Evolutionary conservation across 129 eudicot species (phyloP).

Genomic region (Calendula officinalis): DNA sequence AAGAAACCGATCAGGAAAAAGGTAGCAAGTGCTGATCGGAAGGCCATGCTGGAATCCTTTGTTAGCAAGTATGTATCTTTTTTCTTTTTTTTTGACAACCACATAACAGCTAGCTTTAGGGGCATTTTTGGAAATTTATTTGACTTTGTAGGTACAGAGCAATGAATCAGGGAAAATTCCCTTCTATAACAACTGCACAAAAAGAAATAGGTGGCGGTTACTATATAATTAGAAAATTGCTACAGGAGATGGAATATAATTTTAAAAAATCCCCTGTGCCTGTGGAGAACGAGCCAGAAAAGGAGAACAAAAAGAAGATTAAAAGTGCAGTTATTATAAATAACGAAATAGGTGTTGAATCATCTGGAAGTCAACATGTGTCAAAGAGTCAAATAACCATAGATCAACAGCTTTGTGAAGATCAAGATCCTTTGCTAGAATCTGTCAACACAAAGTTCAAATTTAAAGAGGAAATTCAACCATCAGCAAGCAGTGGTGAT

Average conservation of each 20-base stretch:
- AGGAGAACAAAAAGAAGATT: conserved; percentile 15
- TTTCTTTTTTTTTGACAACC: background rate
- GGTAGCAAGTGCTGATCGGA: conserved; percentile 39
- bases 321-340: conserved; percentile 17
- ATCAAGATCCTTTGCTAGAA: background rate
- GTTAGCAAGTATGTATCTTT: conserved; percentile 41
- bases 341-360: conserved; percentile 9
- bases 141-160: conserved; percentile 43
- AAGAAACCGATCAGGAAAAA: conserved; percentile 27
- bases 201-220: conserved; percentile 63
- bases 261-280: conserved; percentile 21
- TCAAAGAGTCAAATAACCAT: conserved; percentile 23
- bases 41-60: conserved; percentile 44
- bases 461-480: conserved; percentile 10
- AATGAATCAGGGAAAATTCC: conserved; percentile 59
- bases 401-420: background rate
- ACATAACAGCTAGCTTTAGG: background rate
- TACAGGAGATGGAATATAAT: conserved; percentile 59
- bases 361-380: conserved; percentile 24
- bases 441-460: background rate
- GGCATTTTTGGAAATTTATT: background rate
- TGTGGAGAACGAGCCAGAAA: conserved; percentile 23
- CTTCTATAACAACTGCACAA: conserved; percentile 30
- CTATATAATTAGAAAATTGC: conserved; percentile 41
- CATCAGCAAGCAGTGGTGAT: conserved; percentile 20